Conservation (phyloP, 2,329 filamentous ascomycete species). For the Sporothrix curviconia region DNA sequence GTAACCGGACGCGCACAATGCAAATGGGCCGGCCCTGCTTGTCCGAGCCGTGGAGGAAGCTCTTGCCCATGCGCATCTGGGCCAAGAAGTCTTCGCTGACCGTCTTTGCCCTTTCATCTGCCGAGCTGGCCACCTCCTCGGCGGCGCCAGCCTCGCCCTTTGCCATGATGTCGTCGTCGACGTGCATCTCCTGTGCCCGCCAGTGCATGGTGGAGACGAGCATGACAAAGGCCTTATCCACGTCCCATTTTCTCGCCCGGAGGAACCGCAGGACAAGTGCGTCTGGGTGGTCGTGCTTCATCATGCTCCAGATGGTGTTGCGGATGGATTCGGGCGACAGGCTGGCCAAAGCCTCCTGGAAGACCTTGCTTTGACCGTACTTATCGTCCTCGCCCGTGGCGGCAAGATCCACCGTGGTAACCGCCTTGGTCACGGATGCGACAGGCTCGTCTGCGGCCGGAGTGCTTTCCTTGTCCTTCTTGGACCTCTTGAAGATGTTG, state of each 20-base stretch:
- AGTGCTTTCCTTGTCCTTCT: conserved; percentile 49
- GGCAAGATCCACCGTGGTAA: conserved; percentile 1
- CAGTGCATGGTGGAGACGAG: conserved; percentile 90
- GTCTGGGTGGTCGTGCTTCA: conserved; percentile 93
- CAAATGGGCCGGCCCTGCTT: conserved; percentile 81
- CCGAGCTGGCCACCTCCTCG: conserved; percentile 47
- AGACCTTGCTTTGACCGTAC: conserved; percentile 83
- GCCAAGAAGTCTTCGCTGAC: conserved; percentile 68
- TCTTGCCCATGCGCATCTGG: conserved; percentile 86
- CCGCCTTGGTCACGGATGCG: conserved; percentile 2
- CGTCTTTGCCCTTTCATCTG: conserved; percentile 57
- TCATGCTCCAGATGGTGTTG: conserved; percentile 81
- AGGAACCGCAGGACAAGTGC: conserved; percentile 75
- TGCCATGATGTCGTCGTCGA: conserved; percentile 81
- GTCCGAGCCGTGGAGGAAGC: conserved; percentile 82
- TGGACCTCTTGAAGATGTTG: background rate
- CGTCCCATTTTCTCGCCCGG: conserved; percentile 90
- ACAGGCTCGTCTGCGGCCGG: conserved; percentile 22
- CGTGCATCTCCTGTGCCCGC: conserved; percentile 74
- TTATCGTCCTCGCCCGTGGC: conserved; percentile 67
- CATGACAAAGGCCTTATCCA: conserved; percentile 90
- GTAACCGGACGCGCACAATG: conserved; percentile 73
- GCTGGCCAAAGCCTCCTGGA: conserved; percentile 71
- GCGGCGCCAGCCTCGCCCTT: conserved; percentile 66
- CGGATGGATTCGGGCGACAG: conserved; percentile 73